Base-by-base conservation (phyloP, 2,329 filamentous ascomycete species). In the Lanzia echinophila region DNA sequence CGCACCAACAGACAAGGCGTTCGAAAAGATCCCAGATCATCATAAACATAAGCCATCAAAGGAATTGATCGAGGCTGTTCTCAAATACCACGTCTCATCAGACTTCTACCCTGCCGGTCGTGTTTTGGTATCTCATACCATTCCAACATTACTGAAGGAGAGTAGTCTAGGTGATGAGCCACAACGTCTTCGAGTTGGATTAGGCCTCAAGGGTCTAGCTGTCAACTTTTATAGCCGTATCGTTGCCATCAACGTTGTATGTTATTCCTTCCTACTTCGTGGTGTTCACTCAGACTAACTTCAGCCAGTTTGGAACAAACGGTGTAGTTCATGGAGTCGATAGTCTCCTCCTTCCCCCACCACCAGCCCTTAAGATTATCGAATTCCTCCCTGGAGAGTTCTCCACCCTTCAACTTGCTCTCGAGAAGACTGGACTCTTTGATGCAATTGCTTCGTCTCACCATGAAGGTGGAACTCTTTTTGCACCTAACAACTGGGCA, bases 261-360 rank as follows among this genome's bases (percentile, higher is more conserved):
- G 79, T 70, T 22, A 11, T 10, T 20, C 10, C 2, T 22, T 28
- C 24, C 22, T 17, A 38, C 46, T 10, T n/a, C 20, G 32, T 43
- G 31, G 24, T 32, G 17, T n/a, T 32, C 36, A 7, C 45, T 34
- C 48, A 17, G 42, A 19, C 39, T 38, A 50, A 57, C 46, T 11
- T 24, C 3, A 2, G 5, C 53, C 43, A 86, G 83, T 77, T 79
- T 66, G 86, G 83, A 39, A 84, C 81, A 57, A 95, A 95, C 66
- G 90, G 91, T 41, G 76, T 94, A 38, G 81, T 95, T 60, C 90
- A 96, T 69, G 86, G 80, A 43, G 72, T 96, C 51, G 82, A 90
- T 72, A 77, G 75, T 57, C 74, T 94, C 52, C 77, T 96, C n/a
- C 64, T 92, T 8, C 90, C 90, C 3, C 91, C 90, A 0, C 84